These are phyloP conservation scores for Balansia obtecta DNA, from an alignment of 2,329 filamentous ascomycete species.

Conservation along the genomic window DNA sequence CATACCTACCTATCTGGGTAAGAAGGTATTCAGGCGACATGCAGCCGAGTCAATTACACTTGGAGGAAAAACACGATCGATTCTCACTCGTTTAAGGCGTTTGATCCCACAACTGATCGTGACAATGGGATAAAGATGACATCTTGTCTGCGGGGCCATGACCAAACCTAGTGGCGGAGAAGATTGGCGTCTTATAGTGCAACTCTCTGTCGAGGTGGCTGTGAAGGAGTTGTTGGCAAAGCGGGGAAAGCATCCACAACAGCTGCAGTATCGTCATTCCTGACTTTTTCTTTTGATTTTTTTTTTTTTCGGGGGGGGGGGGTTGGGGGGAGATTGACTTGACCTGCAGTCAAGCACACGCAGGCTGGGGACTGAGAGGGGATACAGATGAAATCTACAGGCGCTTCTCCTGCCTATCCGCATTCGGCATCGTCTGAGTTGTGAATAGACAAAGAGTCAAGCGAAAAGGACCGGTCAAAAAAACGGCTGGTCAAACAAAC, in stretches of 20 bases:
- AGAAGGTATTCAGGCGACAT: too few species aligned
- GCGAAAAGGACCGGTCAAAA: too few species aligned
- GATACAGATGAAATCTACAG: neutral
- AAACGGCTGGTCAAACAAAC: neutral
- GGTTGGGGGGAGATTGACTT: neutral
- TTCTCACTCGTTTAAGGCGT: too few species aligned
- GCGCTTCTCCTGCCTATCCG: conserved; percentile 4
- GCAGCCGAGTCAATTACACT: too few species aligned
- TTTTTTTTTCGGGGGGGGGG: too few species aligned
- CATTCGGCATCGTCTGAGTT: conserved; percentile 9
- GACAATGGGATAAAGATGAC: neutral
- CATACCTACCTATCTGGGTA: too few species aligned
- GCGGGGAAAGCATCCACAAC: neutral
- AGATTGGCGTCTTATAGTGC: too few species aligned
- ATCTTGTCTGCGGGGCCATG: neutral
- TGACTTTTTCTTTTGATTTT: too few species aligned
- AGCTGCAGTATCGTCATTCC: neutral
- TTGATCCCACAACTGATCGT: neutral
- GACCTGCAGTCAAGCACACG: conserved; percentile 6
- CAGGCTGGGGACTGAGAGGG: conserved; percentile 4
- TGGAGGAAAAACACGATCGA: too few species aligned
- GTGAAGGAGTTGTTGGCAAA: neutral
- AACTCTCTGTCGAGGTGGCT: neutral
- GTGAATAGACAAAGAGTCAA: neutral
- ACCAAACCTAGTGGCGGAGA: neutral